Evolutionary conservation across 2,329 filamentous ascomycete genomes (phyloP), one percentile per base, ranked within the genome.

Genomic region (Calycina herbarum): DNA sequence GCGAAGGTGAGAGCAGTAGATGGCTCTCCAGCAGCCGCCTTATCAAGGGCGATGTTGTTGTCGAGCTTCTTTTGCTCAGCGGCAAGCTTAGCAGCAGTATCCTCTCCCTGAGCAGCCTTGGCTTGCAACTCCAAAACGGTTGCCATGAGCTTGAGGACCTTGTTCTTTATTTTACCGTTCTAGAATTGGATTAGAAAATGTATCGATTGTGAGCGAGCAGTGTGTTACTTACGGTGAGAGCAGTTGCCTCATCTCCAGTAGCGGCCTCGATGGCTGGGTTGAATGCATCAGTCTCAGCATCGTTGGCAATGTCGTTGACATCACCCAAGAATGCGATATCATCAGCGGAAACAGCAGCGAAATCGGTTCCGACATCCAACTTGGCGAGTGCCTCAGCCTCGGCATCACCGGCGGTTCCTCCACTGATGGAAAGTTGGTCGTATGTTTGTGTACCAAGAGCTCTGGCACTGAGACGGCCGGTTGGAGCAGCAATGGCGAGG

Each of bases 101-200:
- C 73, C 58, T 80, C 77, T 31, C 79, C 79, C 71, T 85, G 80
- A 0, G 83, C 84, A 66, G 80, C 77, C 73, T 85, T 75, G 63
- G 85, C 82, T 75, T 82, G 76, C 54, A 86, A 78, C 59, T 77
- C 77, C 58, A 84, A 71, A 5, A 82, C 79, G 69, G 84, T 80
- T 20, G 85, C 79, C 75, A 81, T 79, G 57, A 86, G 77, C 79
- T 86, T 86, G 57, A 86, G 76, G 29, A 86, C 82, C 78, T 86
- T 86, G 78, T 86, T 86, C 80, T 86, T 86, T 73, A 81, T 86
- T 77, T 86, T 86, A n/a, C 62, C 62, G 40, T 63, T 63, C 62
- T 63, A 2, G 15, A 31, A 33, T 10, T 15, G 29, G n/a, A 51
- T 63, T 51, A 56, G 45, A 51, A 35, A 45, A 45, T 5, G 7